Evolutionary conservation across 2,329 filamentous ascomycete species (phyloP).

Genomic region (Colletotrichum brevisporum): DNA sequence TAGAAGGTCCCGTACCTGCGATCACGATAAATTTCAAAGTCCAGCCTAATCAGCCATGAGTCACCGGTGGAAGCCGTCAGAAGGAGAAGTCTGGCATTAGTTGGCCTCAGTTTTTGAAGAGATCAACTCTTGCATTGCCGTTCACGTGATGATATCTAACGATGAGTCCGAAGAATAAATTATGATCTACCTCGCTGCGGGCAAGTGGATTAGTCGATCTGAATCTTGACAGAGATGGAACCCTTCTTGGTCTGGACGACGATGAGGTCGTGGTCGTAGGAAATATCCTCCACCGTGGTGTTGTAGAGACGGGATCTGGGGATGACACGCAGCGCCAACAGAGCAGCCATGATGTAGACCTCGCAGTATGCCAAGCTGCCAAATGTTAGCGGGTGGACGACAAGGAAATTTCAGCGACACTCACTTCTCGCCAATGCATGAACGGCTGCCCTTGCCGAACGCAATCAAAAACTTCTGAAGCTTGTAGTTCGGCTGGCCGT

Average conservation of each 20-base stretch:
- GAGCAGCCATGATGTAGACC: constrained; percentile 45
- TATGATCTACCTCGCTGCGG: background rate
- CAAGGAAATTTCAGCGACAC: background rate
- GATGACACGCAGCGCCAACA: constrained; percentile 47
- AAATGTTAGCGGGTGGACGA: constrained; percentile 10
- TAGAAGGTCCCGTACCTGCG: no score
- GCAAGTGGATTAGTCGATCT: constrained; percentile 5
- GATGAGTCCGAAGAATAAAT: background rate
- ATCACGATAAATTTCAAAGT: no score
- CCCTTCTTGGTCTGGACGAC: constrained; percentile 43
- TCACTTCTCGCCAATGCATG: constrained; percentile 44
- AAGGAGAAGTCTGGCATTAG: no score
- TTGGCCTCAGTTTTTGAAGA: no score
- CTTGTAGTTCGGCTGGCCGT: constrained; percentile 33
- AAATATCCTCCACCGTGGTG: constrained; percentile 47
- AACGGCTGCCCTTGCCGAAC: constrained; percentile 42
- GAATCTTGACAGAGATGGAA: constrained; percentile 35
- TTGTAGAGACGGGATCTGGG: constrained; percentile 47
- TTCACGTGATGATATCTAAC: background rate
- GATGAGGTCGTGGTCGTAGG: constrained; percentile 48
- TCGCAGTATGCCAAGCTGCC: constrained; percentile 48
- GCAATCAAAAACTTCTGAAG: constrained; percentile 41
- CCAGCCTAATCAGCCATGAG: no score
- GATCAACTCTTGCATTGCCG: no score
- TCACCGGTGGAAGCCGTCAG: no score